Evolutionary conservation across 495 filamentous ascomycete species (phyloP), one percentile per base, ranked within the genome.

Genomic region (Annulohypoxylon nitens): DNA sequence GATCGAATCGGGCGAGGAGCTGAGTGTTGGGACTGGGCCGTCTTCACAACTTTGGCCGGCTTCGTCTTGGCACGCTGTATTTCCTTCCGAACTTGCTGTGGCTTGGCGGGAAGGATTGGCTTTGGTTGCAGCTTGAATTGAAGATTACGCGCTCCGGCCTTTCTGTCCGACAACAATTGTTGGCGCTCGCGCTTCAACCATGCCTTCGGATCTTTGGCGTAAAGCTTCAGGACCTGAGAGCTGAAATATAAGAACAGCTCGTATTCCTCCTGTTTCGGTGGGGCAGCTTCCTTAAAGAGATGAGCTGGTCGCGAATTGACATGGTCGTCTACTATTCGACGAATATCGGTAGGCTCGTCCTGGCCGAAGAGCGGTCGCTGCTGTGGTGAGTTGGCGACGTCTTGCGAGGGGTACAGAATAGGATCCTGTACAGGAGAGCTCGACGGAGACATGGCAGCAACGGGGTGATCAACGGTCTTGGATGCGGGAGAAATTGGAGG

Each of bases 401-500:
- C 91, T 82, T 25, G 86, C 37, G 80, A 78, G 4, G 84, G 82
- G 67, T 82, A 85, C 58, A 85, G 77, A 43, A 87, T 86, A 69
- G 85, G 84, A 71, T 85, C 73, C 43, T 75, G 68, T 53, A 81
- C 64, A 0, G 78, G 48, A 48, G 71, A 69, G 57, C 20, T 69
- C 2, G 75, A 23, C 18, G 59, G 55, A n/a, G 62, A 47, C 30
- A 60, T 61, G 16, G 9, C 57, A 60, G 59, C 68, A 50, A 66
- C 51, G 37, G 43, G 53, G 16, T 86, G 70, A 39, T 78, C 70
- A 37, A 71, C 72, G 3, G 37, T 33, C 61, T 86, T 87, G 25
- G 83, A 84, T 60, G 86, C 88, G 11, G 92, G 92, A 25, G 92
- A 93, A 43, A 92, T 87, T 7, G 92, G 92, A 74, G 92, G 92